phyloP scores from a whole-genome alignment of 768 basidiomycete species.

The Naganishia vishniacii region DNA sequence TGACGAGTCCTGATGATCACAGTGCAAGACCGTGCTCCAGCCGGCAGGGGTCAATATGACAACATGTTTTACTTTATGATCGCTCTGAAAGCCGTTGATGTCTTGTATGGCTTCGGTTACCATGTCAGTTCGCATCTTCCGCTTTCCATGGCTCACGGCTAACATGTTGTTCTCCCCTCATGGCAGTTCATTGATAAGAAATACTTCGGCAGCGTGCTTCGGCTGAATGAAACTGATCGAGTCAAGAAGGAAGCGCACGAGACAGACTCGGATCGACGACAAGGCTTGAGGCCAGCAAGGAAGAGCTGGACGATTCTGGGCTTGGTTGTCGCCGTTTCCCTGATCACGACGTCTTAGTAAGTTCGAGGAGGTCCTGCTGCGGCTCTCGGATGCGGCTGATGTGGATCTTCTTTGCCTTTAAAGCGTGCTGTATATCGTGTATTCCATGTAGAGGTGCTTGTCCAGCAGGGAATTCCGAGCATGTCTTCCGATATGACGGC shows the following conservation, averaged over 20 bases:
- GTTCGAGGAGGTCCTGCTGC: neutral
- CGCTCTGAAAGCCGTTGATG: constrained; percentile 34
- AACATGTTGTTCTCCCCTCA: neutral
- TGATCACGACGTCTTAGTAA: constrained; percentile 20
- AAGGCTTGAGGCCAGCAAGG: constrained; percentile 5
- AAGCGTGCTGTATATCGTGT: constrained; percentile 23
- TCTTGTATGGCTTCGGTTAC: constrained; percentile 18
- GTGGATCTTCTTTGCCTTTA: neutral
- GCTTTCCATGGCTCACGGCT: neutral
- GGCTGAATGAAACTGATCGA: constrained; percentile 11
- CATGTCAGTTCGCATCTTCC: neutral
- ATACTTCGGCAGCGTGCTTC: constrained; percentile 22
- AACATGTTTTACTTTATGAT: constrained; percentile 44
- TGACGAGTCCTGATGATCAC: neutral
- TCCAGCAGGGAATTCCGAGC: too few relatives aligned
- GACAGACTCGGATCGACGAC: constrained; percentile 2
- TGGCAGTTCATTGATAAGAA: constrained; percentile 13
- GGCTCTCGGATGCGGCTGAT: neutral
- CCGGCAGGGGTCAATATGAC: constrained; percentile 35
- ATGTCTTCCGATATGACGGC: too few relatives aligned
- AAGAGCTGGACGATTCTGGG: constrained; percentile 15
- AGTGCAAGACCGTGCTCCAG: constrained; percentile 18
- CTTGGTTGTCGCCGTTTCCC: neutral
- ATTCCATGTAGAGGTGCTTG: constrained; percentile 23
- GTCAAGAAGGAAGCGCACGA: constrained; percentile 2